Evolutionary conservation across 108 stramenopile species (phyloP).

Genomic region (Schizochytrium sp.): DNA sequence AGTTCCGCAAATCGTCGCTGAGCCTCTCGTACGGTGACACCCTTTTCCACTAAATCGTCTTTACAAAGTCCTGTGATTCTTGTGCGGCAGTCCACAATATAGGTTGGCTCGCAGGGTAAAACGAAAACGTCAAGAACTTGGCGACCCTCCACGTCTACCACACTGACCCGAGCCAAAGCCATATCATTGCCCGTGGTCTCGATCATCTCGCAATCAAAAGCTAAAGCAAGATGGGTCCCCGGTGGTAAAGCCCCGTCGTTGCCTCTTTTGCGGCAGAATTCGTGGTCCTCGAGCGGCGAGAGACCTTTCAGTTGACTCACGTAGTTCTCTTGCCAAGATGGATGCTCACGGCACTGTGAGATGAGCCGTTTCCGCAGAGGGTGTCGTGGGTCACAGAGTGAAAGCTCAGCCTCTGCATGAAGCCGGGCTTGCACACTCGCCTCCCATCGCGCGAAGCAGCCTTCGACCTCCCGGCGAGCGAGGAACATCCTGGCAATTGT

Average conservation of each 20-base stretch:
- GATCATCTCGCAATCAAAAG: constrained; percentile 54
- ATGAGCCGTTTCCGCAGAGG: background rate
- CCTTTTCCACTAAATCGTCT: background rate
- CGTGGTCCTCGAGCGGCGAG: constrained; percentile 6
- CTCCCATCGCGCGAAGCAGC: background rate
- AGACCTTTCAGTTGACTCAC: background rate
- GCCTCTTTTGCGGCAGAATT: background rate
- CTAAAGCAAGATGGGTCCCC: constrained; percentile 5
- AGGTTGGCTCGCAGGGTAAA: constrained; percentile 54
- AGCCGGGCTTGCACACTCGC: background rate
- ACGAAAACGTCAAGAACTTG: constrained; percentile 25
- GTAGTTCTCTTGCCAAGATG: constrained; percentile 16
- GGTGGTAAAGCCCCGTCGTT: background rate
- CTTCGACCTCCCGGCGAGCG: background rate
- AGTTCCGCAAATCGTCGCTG: constrained; percentile 19
- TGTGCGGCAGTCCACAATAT: constrained; percentile 26
- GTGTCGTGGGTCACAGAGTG: constrained; percentile 23
- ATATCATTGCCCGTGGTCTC: constrained; percentile 40
- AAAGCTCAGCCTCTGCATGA: background rate
- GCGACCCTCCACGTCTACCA: constrained; percentile 9
- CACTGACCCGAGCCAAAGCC: constrained; percentile 39
- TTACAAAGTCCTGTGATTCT: background rate
- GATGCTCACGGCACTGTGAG: constrained; percentile 22
- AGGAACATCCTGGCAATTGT: background rate
- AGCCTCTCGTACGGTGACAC: constrained; percentile 24